These are phyloP conservation scores for Bertia moriformis DNA, from an alignment of 2,329 filamentous ascomycete species.

Conservation along the genomic window DNA sequence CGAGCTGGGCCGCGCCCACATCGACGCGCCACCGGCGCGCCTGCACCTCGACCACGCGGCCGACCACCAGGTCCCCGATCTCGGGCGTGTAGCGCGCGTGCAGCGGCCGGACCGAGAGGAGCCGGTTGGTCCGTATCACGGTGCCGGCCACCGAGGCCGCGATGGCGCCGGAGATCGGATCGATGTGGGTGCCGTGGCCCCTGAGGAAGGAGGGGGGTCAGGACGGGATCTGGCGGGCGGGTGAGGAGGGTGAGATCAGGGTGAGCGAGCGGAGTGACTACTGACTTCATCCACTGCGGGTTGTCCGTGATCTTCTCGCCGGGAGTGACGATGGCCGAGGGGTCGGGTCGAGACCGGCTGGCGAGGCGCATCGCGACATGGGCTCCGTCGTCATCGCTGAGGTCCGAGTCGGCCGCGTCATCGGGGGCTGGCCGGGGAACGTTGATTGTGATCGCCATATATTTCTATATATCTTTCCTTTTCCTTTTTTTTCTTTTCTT, in stretches of 20 bases:
- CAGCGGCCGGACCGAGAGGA: conserved; percentile 78
- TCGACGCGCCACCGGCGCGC: conserved; percentile 88
- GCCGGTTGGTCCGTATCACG: conserved; percentile 86
- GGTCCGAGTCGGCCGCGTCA: no score
- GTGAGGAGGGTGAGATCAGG: neutral
- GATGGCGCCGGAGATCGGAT: conserved; percentile 46
- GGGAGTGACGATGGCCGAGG: conserved; percentile 57
- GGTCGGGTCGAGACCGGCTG: no score
- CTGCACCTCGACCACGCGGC: conserved; percentile 89
- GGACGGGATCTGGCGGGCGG: conserved; percentile 2
- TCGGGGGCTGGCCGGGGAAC: no score
- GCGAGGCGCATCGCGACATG: no score
- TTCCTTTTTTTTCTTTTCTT: no score
- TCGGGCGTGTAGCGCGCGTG: conserved; percentile 88
- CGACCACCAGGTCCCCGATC: conserved; percentile 89
- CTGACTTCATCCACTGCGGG: conserved; percentile 78
- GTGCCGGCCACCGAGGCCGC: conserved; percentile 82
- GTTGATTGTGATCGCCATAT: no score
- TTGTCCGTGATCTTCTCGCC: conserved; percentile 80
- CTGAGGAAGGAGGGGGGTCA: conserved; percentile 25
- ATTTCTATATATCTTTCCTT: no score
- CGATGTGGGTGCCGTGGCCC: conserved; percentile 82
- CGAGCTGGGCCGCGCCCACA: conserved; percentile 74
- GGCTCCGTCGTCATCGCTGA: no score
- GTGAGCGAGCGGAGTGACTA: neutral